These are phyloP conservation scores for Ulvella scutata DNA, from an alignment of 139 green algal species.

Conservation along the genomic window DNA sequence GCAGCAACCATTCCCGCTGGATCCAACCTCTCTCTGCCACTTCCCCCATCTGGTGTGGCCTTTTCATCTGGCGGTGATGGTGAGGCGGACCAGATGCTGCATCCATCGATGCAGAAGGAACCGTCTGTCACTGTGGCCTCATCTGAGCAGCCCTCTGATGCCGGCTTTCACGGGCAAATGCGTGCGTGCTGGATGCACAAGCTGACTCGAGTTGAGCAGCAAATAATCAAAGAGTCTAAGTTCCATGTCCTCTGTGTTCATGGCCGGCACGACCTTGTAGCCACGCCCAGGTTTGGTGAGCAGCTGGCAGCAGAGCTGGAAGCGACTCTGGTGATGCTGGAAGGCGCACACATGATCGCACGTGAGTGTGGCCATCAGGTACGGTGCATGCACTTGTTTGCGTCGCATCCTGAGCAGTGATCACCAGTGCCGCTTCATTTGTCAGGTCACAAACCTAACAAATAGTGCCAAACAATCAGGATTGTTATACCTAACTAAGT, in stretches of 20 bases:
- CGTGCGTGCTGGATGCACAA: neutral
- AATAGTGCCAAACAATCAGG: neutral
- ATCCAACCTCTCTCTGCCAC: no score
- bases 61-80: no score
- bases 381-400: neutral
- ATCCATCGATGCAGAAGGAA: no score
- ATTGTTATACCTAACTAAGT: neutral
- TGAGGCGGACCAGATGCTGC: no score
- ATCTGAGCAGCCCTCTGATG: neutral
- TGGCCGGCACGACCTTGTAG: neutral
- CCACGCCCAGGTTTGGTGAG: neutral
- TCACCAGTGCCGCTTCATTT: neutral
- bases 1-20: no score
- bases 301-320: neutral
- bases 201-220: neutral
- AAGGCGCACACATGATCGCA: neutral
- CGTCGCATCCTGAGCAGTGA: neutral
- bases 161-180: neutral
- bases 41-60: no score
- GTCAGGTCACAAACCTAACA: neutral
- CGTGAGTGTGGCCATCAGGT: neutral
- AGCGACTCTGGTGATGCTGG: neutral
- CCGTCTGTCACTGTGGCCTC: no score
- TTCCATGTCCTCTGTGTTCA: neutral
- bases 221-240: neutral